Evolutionary conservation across 345 rosid species (phyloP), one percentile per base, ranked within the genome.

Genomic region (Salix arbutifolia): DNA sequence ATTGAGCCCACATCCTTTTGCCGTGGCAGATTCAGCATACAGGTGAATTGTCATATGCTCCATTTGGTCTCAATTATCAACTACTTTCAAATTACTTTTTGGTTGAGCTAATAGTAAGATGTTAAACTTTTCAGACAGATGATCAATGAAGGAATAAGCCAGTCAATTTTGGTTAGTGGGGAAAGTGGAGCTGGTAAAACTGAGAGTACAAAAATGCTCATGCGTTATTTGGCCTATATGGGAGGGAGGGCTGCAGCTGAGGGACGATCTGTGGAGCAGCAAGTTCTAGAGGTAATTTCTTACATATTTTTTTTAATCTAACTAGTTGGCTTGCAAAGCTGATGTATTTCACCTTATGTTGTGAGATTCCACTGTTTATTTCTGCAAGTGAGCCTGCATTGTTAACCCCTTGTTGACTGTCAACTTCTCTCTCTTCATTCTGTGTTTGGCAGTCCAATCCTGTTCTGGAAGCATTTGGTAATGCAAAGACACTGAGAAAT

Each of bases 181-280:
- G 99, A 96, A 84, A 96, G 99, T 87, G 99, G 99, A 30, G 99
- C 99, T 7, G 98, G 99, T 81, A 96, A 96, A 89, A 96, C 99
- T 1, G 99, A 96, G 83, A 96, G 96, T 80, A 96, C 99, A 62
- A 96, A 96, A 84, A 87, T 83, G 87, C 98, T 96, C 52, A 96
- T 96, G 99, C 89, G 89, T 23, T 93, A 93, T 88, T 96, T 96
- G 83, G 99, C 99, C 71, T 92, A 86, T 78, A 96, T 93, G 98
- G 99, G 99, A 73, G 99, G 99, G 28, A 91, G 91, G 87, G 90
- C 93, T 84, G 97, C 79, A 56, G 48, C 86, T 31, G 99, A 92
- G 82, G 99, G 94, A 74, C 89, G 98, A 77, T 86, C 90, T 75
- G 99, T 96, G 69, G 99, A 96, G 85, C 98, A 96, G 88, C 86